Evolutionary conservation across 331 rosid genomes (phyloP).

Genomic region (Rosa hybrid): DNA sequence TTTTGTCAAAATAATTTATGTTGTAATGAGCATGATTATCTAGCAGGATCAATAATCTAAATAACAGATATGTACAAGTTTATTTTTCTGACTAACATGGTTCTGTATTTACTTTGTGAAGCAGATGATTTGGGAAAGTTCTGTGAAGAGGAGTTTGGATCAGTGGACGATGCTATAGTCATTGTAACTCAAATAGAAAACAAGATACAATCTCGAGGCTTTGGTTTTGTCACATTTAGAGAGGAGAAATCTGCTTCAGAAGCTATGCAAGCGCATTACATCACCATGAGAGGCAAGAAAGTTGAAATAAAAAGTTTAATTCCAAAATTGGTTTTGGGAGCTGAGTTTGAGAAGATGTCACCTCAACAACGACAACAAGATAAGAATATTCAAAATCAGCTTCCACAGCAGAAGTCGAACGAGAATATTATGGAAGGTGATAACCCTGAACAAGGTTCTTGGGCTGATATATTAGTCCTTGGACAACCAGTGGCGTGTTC

Average conservation of each 20-base stretch:
- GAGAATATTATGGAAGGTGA: slow-evolving; percentile 23
- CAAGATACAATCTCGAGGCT: slow-evolving; percentile 38
- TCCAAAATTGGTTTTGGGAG: slow-evolving; percentile 20
- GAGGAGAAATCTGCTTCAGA: slow-evolving; percentile 33
- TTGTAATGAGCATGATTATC: not conserved
- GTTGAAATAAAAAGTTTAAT: slow-evolving; percentile 37
- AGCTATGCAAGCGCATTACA: slow-evolving; percentile 32
- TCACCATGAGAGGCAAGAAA: slow-evolving; percentile 34
- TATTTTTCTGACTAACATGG: not conserved
- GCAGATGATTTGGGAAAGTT: slow-evolving; percentile 31
- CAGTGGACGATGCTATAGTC: slow-evolving; percentile 38
- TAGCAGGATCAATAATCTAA: not conserved
- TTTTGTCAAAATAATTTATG: not conserved
- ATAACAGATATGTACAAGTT: not conserved
- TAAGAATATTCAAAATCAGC: slow-evolving; percentile 6
- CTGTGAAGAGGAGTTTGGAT: slow-evolving; percentile 43
- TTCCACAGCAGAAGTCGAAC: not conserved
- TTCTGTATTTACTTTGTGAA: slow-evolving; percentile 6
- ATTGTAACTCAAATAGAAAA: slow-evolving; percentile 28
- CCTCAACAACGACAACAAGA: slow-evolving; percentile 7
- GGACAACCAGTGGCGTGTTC: slow-evolving; percentile 11
- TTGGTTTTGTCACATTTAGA: slow-evolving; percentile 44
- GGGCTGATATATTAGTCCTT: slow-evolving; percentile 21
- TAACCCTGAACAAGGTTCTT: slow-evolving; percentile 25
- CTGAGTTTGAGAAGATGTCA: slow-evolving; percentile 23